phyloP scores from a whole-genome alignment of 2,329 filamentous ascomycete species.

The Clarireedia monteithiana region DNA sequence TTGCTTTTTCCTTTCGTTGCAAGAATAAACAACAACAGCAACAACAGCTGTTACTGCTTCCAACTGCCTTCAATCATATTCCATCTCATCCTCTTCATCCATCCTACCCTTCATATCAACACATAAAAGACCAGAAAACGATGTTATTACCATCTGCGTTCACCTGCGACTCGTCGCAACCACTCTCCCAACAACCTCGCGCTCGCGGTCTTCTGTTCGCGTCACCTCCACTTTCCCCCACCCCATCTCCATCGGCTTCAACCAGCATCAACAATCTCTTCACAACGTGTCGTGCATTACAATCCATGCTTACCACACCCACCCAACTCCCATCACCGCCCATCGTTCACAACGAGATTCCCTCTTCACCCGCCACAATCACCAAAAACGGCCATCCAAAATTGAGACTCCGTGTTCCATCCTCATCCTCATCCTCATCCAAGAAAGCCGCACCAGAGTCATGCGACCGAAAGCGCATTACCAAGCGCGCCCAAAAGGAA shows the following conservation, averaged over 20 bases:
- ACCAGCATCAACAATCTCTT: slow-evolving; percentile 47
- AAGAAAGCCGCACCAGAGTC: slow-evolving; percentile 28
- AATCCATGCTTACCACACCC: slow-evolving; percentile 44
- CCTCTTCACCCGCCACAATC: slow-evolving; percentile 13
- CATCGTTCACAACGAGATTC: slow-evolving; percentile 30
- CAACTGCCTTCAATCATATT: neutral
- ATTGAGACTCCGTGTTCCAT: slow-evolving; percentile 41
- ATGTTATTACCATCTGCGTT: slow-evolving; percentile 55
- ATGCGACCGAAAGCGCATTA: slow-evolving; percentile 34
- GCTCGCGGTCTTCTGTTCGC: slow-evolving; percentile 38
- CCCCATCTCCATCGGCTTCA: slow-evolving; percentile 39
- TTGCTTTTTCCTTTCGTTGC: slow-evolving; percentile 2
- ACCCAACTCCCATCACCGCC: slow-evolving; percentile 48
- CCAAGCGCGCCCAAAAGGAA: slow-evolving; percentile 39
- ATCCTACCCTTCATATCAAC: neutral
- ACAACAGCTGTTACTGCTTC: neutral
- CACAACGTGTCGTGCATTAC: slow-evolving; percentile 52
- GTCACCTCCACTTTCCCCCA: slow-evolving; percentile 47
- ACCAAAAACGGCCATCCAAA: slow-evolving; percentile 34
- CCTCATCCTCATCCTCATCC: slow-evolving; percentile 27
- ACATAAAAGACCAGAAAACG: slow-evolving; percentile 13
- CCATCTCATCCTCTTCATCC: neutral
- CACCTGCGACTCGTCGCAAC: slow-evolving; percentile 39
- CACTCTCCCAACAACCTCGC: slow-evolving; percentile 36
- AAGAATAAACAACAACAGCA: slow-evolving; percentile 2